Percentiles rank a stretch among this genome's conserved stretches.
Conservation (phyloP, 2,329 filamentous ascomycete species). For the Dendrostoma leiphaemia region DNA sequence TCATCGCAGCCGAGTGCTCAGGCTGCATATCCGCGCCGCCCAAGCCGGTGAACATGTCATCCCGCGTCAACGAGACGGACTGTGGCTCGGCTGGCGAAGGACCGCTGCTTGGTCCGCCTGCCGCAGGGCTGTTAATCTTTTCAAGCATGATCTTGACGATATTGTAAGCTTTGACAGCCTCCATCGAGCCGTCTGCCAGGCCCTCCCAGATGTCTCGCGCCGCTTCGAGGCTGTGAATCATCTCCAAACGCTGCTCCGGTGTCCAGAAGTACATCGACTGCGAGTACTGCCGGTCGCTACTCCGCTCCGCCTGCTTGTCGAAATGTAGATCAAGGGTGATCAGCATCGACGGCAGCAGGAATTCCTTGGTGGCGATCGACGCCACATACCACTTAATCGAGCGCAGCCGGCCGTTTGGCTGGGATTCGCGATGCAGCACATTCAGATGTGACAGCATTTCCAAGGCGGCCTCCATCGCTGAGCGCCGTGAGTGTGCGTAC, state of each 20-base stretch:
- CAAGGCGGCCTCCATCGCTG: slow-evolving; percentile 83
- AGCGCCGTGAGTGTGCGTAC: slow-evolving; percentile 79
- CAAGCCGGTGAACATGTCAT: slow-evolving; percentile 27
- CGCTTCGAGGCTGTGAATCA: slow-evolving; percentile 71
- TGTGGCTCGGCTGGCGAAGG: slow-evolving; percentile 13
- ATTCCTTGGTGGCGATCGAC: slow-evolving; percentile 79
- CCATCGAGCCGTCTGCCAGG: slow-evolving; percentile 74
- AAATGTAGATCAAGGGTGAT: slow-evolving; percentile 80
- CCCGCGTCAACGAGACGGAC: slow-evolving; percentile 18
- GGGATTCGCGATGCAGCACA: slow-evolving; percentile 72
- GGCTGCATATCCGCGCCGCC: slow-evolving; percentile 29
- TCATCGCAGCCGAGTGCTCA: slow-evolving; percentile 40
- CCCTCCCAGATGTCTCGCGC: slow-evolving; percentile 79
- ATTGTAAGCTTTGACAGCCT: slow-evolving; percentile 82
- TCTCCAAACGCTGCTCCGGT: slow-evolving; percentile 63
- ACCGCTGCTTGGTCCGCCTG: slow-evolving; percentile 4
- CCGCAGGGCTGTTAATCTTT: slow-evolving; percentile 61
- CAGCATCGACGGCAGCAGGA: slow-evolving; percentile 81
- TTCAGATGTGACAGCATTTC: slow-evolving; percentile 76
- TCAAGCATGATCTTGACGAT: slow-evolving; percentile 81
- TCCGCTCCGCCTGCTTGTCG: slow-evolving; percentile 49
- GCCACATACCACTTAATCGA: slow-evolving; percentile 77
- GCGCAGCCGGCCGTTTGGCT: slow-evolving; percentile 67
- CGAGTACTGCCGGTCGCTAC: slow-evolving; percentile 36
- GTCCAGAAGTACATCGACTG: slow-evolving; percentile 56